Base-by-base conservation (phyloP, 2,329 filamentous ascomycete genomes). In the Calonectria montana region DNA sequence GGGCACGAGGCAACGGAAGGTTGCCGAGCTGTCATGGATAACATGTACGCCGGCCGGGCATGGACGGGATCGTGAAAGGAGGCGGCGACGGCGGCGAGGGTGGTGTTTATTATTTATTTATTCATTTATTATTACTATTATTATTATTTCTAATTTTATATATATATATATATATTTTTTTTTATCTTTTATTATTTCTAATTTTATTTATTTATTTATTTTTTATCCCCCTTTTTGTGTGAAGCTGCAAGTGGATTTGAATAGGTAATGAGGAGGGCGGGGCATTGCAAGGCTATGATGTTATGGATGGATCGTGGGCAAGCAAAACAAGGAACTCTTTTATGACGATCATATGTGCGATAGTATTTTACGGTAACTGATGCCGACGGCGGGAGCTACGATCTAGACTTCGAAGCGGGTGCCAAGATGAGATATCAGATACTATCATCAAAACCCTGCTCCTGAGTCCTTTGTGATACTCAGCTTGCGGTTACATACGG, bases 41-140 rank as follows among this genome's bases (percentile, higher is more conserved):
- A 47, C 45, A 39, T 47, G 65, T 39, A 63, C 65, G 65, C 55
- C 72, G 75, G 75, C 74, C 77, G 75, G 77, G 75, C 70, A 72
- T 75, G 75, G 65, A 78, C 75, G 76, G 76, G 77, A 77, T 69
- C 59, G 70, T 69, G 65, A 69, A 65, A 35, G 25, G n/a, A 47
- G 15, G 45, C 31, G 39, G 55, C 50, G 55, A n/a, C 65, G 55
- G 43, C 43, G 65, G 43, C 31, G 62, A 39, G 50, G 61, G 27
- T 37, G 57, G 45, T 31, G 57, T 39, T 21, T 39, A 27, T 29
- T 18, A n/a, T 47, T 35, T 50, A 27, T 31, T 29, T 50, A 4
- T 23, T 23, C 7, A 23, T n/a, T n/a, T n/a, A n/a, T n/a, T n/a
- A n/a, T n/a, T n/a, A n/a, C n/a, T n/a, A n/a, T n/a, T n/a, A n/a